These are phyloP conservation scores for Carallia pectinifolia DNA, from an alignment of 345 rosid genomes.

Conservation along the genomic window DNA sequence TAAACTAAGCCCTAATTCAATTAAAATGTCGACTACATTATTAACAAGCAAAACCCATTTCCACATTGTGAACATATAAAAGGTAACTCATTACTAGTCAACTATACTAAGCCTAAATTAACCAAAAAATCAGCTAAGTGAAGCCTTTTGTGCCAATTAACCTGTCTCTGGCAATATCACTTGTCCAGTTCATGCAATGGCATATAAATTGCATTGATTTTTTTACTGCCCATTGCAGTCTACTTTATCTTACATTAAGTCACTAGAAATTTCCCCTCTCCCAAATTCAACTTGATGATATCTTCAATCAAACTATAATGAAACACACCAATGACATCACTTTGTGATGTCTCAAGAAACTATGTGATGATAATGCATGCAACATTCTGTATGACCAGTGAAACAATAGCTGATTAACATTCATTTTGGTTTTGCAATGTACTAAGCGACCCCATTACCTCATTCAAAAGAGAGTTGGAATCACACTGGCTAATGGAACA, in stretches of 20 bases:
- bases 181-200: no score
- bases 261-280: no score
- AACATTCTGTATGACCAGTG: background rate
- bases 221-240: no score
- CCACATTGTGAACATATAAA: background rate
- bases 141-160: background rate
- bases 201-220: no score
- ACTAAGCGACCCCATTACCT: slow-evolving; percentile 41
- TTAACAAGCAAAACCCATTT: background rate
- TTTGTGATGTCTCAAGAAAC: no score
- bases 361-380: no score
- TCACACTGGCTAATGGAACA: slow-evolving; percentile 97
- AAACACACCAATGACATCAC: no score
- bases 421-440: background rate
- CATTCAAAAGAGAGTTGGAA: slow-evolving; percentile 81
- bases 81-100: background rate
- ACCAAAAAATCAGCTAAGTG: background rate
- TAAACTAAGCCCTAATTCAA: background rate
- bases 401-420: background rate
- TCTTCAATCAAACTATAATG: no score
- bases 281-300: no score
- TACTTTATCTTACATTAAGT: no score
- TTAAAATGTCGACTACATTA: background rate
- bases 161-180: background rate
- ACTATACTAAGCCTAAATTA: background rate